phyloP scores from a whole-genome alignment of 495 filamentous ascomycete species.

The Amphirosellinia nigrospora region DNA sequence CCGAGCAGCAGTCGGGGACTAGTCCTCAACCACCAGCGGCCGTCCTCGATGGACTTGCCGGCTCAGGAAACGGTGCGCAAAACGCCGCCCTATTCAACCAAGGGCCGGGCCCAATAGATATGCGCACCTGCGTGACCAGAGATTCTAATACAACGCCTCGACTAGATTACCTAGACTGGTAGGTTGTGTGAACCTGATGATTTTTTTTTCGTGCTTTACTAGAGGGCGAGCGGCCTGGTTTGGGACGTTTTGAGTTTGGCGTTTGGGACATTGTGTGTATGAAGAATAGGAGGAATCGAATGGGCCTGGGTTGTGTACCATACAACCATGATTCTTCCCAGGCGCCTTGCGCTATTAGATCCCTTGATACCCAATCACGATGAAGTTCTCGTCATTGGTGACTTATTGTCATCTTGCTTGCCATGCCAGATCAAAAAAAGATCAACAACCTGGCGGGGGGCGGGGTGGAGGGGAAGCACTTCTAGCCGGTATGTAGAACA shows the following conservation, averaged over 20 bases:
- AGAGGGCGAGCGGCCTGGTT: background rate
- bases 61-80: constrained; percentile 21
- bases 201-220: background rate
- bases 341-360: background rate
- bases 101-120: constrained; percentile 39
- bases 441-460: background rate
- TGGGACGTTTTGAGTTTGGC: background rate
- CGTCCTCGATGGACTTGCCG: constrained; percentile 28
- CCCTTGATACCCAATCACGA: constrained; percentile 20
- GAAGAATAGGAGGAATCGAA: background rate
- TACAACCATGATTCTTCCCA: background rate
- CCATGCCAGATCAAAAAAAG: background rate
- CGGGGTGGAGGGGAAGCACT: background rate
- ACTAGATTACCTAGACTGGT: background rate
- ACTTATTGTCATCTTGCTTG: background rate
- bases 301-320: background rate
- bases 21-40: constrained; percentile 48
- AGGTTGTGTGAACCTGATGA: background rate
- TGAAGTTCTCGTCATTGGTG: constrained; percentile 4
- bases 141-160: constrained; percentile 18
- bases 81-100: constrained; percentile 36
- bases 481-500: background rate
- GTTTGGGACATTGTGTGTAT: background rate
- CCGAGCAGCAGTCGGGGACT: constrained; percentile 47
- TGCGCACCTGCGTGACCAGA: constrained; percentile 45